Evolutionary conservation across 108 stramenopile genomes (phyloP).

Genomic region (Nitzschia sp.): DNA sequence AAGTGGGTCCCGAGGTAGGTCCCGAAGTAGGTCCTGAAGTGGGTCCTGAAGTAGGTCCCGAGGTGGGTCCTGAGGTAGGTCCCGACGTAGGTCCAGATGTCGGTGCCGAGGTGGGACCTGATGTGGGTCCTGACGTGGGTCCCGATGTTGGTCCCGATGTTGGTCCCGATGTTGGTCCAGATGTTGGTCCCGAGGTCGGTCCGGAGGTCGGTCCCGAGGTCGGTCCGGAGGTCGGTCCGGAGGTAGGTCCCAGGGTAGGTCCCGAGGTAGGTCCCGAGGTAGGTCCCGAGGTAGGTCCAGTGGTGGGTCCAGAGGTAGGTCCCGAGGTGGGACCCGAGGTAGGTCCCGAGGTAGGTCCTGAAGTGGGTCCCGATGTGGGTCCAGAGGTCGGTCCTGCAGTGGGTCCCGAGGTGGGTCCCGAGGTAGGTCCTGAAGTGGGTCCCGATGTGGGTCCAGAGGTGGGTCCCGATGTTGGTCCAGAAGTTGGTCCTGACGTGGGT

Average conservation of each 20-base stretch:
- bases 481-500: neutral
- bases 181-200: constrained; percentile 9
- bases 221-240: constrained; percentile 15
- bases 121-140: neutral
- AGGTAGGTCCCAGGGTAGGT: constrained; percentile 17
- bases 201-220: constrained; percentile 9
- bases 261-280: constrained; percentile 13
- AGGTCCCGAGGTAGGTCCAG: constrained; percentile 2
- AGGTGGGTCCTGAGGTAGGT: constrained; percentile 19
- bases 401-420: constrained; percentile 3
- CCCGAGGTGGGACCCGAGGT: constrained; percentile 4
- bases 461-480: constrained; percentile 12
- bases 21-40: neutral
- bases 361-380: neutral
- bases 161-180: constrained; percentile 8
- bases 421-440: constrained; percentile 1
- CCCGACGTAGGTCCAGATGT: constrained; percentile 16
- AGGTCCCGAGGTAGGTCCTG: neutral
- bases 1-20: too few relatives aligned
- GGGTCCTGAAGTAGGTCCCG: constrained; percentile 14
- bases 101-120: constrained; percentile 12
- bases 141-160: constrained; percentile 1
- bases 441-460: constrained; percentile 14
- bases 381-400: constrained; percentile 9
- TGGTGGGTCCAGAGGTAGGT: constrained; percentile 7